These are phyloP conservation scores for Neurospora sp. DNA, from an alignment of 495 filamentous ascomycete species.

Conservation along the genomic window DNA sequence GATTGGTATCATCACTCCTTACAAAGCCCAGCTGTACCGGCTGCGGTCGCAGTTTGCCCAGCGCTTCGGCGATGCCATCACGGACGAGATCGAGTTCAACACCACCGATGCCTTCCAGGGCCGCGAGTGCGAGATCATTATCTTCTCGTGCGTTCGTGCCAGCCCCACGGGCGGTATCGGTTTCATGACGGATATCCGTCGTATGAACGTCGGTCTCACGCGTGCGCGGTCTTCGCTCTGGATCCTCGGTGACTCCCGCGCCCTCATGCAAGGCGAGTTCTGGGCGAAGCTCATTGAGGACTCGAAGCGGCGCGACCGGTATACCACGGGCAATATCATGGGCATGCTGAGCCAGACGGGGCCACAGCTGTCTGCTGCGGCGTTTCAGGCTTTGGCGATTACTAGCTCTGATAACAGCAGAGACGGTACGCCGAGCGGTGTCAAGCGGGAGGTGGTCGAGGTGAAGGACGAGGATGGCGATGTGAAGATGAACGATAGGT, in stretches of 20 bases:
- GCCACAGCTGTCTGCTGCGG: slow-evolving; percentile 8
- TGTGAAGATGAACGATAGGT: slow-evolving; percentile 19
- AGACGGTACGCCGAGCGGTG: background rate
- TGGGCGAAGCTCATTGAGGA: slow-evolving; percentile 81
- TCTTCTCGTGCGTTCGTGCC: slow-evolving; percentile 95
- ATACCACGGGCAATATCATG: slow-evolving; percentile 59
- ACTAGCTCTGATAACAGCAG: background rate
- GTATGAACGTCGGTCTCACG: slow-evolving; percentile 98
- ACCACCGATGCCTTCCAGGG: slow-evolving; percentile 98
- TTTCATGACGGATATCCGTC: slow-evolving; percentile 94
- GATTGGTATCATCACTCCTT: slow-evolving; percentile 94
- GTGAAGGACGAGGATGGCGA: slow-evolving; percentile 7
- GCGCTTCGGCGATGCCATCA: slow-evolving; percentile 63
- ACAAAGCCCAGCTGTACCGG: slow-evolving; percentile 83
- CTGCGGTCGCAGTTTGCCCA: slow-evolving; percentile 61
- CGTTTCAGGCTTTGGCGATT: slow-evolving; percentile 5
- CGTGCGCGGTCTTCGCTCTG: slow-evolving; percentile 92
- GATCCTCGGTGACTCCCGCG: slow-evolving; percentile 85
- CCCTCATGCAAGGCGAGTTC: slow-evolving; percentile 76
- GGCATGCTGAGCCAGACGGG: slow-evolving; percentile 30
- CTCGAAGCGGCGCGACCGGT: slow-evolving; percentile 61
- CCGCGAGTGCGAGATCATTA: slow-evolving; percentile 92
- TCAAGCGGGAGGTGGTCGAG: background rate
- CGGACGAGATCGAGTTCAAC: slow-evolving; percentile 83
- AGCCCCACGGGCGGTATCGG: slow-evolving; percentile 83